Evolutionary conservation across 768 basidiomycete species (phyloP).

Genomic region (Termitomyces sp.): DNA sequence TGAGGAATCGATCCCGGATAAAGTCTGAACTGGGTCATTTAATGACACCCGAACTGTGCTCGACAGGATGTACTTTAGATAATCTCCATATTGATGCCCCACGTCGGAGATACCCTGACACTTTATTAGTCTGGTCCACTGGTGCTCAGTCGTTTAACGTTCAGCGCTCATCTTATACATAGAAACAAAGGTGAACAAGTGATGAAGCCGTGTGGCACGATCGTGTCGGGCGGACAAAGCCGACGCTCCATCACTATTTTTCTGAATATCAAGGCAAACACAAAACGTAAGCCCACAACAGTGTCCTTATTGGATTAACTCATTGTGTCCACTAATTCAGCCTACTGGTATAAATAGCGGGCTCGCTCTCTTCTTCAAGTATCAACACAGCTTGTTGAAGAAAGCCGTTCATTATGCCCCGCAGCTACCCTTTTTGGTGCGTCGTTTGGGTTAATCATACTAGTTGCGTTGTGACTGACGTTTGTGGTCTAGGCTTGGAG

Average conservation of each 20-base stretch:
- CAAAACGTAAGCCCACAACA: not conserved
- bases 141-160: too few relatives aligned
- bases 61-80: too few relatives aligned
- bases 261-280: slow-evolving; percentile 3
- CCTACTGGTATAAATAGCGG: slow-evolving; percentile 8
- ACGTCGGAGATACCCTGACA: too few relatives aligned
- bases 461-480: slow-evolving; percentile 5
- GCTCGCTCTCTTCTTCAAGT: slow-evolving; percentile 17
- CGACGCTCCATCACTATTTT: slow-evolving; percentile 13
- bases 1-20: too few relatives aligned
- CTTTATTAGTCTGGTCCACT: too few relatives aligned
- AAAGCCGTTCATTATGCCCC: slow-evolving; percentile 26
- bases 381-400: slow-evolving; percentile 12
- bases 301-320: not conserved
- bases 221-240: slow-evolving; percentile 7
- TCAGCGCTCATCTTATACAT: too few relatives aligned
- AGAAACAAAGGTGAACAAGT: too few relatives aligned
- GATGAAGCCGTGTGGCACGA: not conserved
- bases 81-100: too few relatives aligned
- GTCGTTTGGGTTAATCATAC: slow-evolving; percentile 11
- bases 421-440: slow-evolving; percentile 46
- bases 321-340: not conserved
- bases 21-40: too few relatives aligned
- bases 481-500: slow-evolving; percentile 48
- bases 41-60: too few relatives aligned